These are phyloP conservation scores for Zopfia rhizophila DNA, from an alignment of 2,329 filamentous ascomycete species.

Conservation along the genomic window DNA sequence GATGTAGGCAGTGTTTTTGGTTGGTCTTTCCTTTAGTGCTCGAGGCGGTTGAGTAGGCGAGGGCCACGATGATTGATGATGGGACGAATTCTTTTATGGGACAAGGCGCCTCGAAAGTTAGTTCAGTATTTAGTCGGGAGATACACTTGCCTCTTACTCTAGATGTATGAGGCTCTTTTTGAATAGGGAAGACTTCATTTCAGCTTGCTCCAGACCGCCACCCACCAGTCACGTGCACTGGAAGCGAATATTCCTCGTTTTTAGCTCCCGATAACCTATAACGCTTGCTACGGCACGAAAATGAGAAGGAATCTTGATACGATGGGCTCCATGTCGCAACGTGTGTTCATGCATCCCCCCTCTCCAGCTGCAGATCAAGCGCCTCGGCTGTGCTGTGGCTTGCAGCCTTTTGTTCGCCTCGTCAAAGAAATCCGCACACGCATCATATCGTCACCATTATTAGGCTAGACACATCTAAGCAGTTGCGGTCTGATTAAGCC, in stretches of 20 bases:
- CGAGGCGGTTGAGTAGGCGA: conserved; percentile 1
- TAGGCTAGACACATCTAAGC: too few relatives aligned
- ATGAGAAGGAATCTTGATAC: neutral
- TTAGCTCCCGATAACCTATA: neutral
- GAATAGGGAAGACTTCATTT: conserved; percentile 18
- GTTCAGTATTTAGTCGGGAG: conserved; percentile 21
- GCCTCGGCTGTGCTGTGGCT: conserved; percentile 1
- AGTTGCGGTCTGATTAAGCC: too few relatives aligned
- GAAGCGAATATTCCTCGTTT: neutral
- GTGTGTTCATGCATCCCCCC: neutral
- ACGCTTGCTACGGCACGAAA: neutral
- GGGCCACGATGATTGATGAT: conserved; percentile 31
- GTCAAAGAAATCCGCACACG: neutral
- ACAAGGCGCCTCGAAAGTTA: conserved; percentile 10
- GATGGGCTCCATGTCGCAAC: neutral
- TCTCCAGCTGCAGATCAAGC: conserved; percentile 7
- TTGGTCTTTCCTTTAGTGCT: conserved; percentile 10
- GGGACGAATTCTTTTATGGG: conserved; percentile 27
- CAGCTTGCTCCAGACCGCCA: too few relatives aligned
- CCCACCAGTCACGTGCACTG: too few relatives aligned
- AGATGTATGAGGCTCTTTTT: conserved; percentile 20
- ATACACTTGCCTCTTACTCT: conserved; percentile 20
- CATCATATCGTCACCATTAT: neutral
- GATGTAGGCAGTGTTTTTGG: conserved; percentile 21
- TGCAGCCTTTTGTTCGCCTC: neutral